Evolutionary conservation across 2,329 filamentous ascomycete genomes (phyloP), one percentile per base, ranked within the genome.

Genomic region (Lomentospora prolificans): DNA sequence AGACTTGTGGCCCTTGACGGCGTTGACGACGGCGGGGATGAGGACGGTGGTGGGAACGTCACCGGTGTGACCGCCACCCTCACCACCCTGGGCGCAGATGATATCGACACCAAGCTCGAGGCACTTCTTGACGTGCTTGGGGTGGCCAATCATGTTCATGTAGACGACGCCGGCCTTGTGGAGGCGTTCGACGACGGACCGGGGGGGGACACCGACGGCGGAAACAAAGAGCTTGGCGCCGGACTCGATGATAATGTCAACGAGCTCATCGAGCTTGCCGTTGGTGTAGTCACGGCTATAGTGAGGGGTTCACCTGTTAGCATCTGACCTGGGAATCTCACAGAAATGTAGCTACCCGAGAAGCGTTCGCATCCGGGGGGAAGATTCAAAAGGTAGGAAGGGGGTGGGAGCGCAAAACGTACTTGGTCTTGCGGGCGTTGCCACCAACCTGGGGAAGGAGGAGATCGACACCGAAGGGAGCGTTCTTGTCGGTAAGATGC

Each of bases 141-240:
- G 92, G 80, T 99, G 94, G 63, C 94, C 94, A 70, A 99, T 91
- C 94, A 99, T 99, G 85, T 99, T 99, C 94, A 97, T 97, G 81
- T 95, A 96, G 63, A 95, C 80, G 63, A 99, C 82, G 63, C 91
- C 91, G 66, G 84, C 76, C 67, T 84, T 81, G 81, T 99, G 94
- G 50, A 99, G 84, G 69, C 82, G 87, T 62, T 97, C 90, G 66
- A 99, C 90, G 58, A 96, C 86, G 63, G 81, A 76, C 74, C 89
- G 89, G 62, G 94, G 90, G 46, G 94, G 91, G 25, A 97, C 87
- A 66, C 94, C 94, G 69, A 99, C 90, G 65, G 94, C 94, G 54
- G 89, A 96, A 65, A 99, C 94, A 76, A 99, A 99, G 58, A 99
- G 84, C 72, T 85, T 91, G 59, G 90, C 88, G 62, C 89, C 89